Evolutionary conservation across 306 rosid genomes (phyloP).

Genomic region (Chamaecrista fasciculata): DNA sequence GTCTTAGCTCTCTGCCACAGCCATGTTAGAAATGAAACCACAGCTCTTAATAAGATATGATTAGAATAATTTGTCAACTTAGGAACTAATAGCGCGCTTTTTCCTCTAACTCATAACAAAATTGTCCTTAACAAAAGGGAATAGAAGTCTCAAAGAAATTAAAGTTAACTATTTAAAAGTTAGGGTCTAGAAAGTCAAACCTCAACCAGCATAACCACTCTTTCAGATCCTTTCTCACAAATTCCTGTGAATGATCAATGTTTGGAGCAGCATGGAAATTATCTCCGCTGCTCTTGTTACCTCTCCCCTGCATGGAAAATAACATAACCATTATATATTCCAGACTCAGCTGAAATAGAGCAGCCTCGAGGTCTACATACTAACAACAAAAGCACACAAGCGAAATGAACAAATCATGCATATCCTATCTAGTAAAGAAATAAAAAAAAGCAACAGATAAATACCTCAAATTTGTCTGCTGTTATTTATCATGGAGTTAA

Average conservation of each 20-base stretch:
- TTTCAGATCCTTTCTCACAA: constrained; percentile 89
- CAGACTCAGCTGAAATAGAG: constrained; percentile 16
- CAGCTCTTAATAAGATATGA: background rate
- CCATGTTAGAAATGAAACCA: background rate
- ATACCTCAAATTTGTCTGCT: background rate
- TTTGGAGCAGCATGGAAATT: constrained; percentile 98
- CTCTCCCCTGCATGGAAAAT: constrained; percentile 67
- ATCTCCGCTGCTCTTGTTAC: constrained; percentile 97
- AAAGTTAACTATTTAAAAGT: constrained; percentile 1
- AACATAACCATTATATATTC: constrained; percentile 15
- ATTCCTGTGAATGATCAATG: constrained; percentile 99
- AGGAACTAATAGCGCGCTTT: constrained; percentile 2
- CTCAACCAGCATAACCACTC: constrained; percentile 96
- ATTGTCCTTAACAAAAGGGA: background rate
- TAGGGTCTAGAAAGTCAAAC: constrained; percentile 37
- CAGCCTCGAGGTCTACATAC: background rate
- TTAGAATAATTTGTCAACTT: background rate
- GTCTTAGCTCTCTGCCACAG: background rate
- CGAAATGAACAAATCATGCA: background rate
- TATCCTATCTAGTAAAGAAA: background rate
- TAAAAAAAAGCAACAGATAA: constrained; percentile 1
- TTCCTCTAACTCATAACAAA: constrained; percentile 4
- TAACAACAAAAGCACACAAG: background rate
- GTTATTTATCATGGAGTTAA: background rate
- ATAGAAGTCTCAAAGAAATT: background rate